phyloP scores from a whole-genome alignment of 345 rosid species.

The Bruguiera gymnorhiza region DNA sequence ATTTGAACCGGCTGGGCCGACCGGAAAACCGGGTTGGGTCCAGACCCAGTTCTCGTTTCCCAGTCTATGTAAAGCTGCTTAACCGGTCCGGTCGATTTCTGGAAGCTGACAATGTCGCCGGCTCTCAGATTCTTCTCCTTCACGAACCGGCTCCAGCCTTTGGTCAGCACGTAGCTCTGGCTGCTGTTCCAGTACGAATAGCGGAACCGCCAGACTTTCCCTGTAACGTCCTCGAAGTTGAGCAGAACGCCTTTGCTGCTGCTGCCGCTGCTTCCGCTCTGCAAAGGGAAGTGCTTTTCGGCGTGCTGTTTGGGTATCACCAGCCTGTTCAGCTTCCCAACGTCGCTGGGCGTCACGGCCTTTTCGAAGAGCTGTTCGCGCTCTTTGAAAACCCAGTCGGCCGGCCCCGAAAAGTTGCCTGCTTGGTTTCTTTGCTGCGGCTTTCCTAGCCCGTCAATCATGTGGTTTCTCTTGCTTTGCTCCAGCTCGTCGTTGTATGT shows the following conservation, averaged over 20 bases:
- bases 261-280: conserved; percentile 5
- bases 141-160: conserved; percentile 94
- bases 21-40: conserved; percentile 8
- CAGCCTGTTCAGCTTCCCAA: conserved; percentile 86
- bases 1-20: conserved; percentile 42
- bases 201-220: conserved; percentile 87
- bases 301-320: conserved; percentile 97
- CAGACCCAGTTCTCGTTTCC: conserved; percentile 33
- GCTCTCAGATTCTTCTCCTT: conserved; percentile 75
- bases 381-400: conserved; percentile 22
- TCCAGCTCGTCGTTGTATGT: conserved; percentile 70
- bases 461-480: conserved; percentile 53
- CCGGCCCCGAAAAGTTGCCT: neutral
- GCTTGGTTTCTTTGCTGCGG: neutral
- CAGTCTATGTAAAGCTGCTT: conserved; percentile 63
- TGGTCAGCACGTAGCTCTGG: conserved; percentile 88
- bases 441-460: conserved; percentile 5
- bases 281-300: conserved; percentile 34
- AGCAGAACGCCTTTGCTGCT: conserved; percentile 54
- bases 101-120: conserved; percentile 78
- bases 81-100: conserved; percentile 69
- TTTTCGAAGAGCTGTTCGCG: conserved; percentile 80
- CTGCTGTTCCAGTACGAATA: conserved; percentile 98
- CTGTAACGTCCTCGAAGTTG: conserved; percentile 62
- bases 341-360: conserved; percentile 88